Conservation (phyloP, 192 early-diverging fungal species). For the Coemansia sp. region DNA sequence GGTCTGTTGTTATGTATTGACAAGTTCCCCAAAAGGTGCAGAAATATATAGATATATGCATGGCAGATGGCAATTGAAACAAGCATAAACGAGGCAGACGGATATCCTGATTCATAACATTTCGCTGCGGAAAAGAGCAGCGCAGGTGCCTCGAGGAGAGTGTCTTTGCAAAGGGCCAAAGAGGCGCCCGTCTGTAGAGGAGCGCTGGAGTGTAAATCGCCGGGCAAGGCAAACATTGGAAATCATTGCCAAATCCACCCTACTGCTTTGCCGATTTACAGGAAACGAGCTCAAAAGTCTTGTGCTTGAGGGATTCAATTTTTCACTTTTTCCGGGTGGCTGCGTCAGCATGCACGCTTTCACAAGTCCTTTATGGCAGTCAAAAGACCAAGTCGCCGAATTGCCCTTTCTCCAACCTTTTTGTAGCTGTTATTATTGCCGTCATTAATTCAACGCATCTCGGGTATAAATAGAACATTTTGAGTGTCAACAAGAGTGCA, state of each 20-base stretch:
- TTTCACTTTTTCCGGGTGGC: slow-evolving; percentile 2
- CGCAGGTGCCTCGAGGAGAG: not conserved
- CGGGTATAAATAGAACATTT: not conserved
- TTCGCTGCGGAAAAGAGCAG: not conserved
- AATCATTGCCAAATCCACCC: slow-evolving; percentile 5
- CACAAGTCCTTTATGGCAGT: not conserved
- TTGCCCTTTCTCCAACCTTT: not conserved
- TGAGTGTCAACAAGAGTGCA: not conserved
- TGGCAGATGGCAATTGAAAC: not conserved
- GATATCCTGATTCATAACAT: slow-evolving; percentile 15
- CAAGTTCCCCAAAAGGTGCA: not conserved
- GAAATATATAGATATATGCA: not conserved
- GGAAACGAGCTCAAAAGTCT: not conserved
- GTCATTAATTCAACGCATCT: not conserved
- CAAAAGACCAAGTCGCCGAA: not conserved
- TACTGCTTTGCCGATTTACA: not conserved
- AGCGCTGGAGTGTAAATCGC: slow-evolving; percentile 3
- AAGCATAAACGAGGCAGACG: not conserved
- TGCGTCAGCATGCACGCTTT: not conserved
- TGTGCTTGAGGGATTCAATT: not conserved
- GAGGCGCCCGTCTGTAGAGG: not conserved
- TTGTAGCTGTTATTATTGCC: not conserved
- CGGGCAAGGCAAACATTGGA: slow-evolving; percentile 4
- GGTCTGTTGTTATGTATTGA: not conserved
- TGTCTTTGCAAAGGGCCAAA: not conserved